Evolutionary conservation across 2,329 filamentous ascomycete species (phyloP), one percentile per base, ranked within the genome.

Genomic region (Ascochyta lentis): DNA sequence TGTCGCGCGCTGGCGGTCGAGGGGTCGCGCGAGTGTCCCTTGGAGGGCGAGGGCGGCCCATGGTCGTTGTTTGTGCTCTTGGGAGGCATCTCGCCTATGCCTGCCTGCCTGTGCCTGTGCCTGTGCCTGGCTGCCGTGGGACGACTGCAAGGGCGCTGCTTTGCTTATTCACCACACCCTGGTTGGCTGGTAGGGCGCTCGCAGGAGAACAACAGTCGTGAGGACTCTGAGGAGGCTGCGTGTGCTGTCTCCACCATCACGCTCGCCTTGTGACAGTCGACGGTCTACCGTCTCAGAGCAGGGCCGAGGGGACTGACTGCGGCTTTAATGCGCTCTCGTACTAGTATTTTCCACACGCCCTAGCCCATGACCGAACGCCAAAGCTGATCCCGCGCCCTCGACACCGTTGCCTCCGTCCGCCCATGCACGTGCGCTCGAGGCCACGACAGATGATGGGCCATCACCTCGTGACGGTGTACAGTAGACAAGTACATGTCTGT

Each of bases 1-100:
- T 68, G 67, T 39, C 64, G 57, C 40, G 64, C 60, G 61, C 69
- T 73, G 43, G 64, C 62, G 12, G 39, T 66, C n/a, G 73, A 74
- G 27, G 72, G 67, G 48, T 65, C 71, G 57, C 72, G 66, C 49
- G 66, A 67, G 39, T 72, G 70, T 34, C 52, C 50, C 50, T 52
- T 37, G 53, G 56, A 56, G 56, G 68, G 66, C 54, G 56, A 56
- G 56, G 68, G 66, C 55, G 64, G 39, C 2, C 23, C 39, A 12
- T 41, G 56, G 56, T 64, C 63, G 40, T 60, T 61, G 27, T 50
- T 42, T 53, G 45, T 58, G 33, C 29, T 31, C 12, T 66, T 72
- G 39, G 70, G 65, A 37, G 68, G 57, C 69, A 72, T 72, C 9
- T 37, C 60, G 27, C 24, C 37, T 22, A 19, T 19, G 19, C 19